A percentile compares a stretch with the other conserved stretches of the same genome.
Conservation (phyloP, 306 rosid genomes). For the Quercus dentata region DNA sequence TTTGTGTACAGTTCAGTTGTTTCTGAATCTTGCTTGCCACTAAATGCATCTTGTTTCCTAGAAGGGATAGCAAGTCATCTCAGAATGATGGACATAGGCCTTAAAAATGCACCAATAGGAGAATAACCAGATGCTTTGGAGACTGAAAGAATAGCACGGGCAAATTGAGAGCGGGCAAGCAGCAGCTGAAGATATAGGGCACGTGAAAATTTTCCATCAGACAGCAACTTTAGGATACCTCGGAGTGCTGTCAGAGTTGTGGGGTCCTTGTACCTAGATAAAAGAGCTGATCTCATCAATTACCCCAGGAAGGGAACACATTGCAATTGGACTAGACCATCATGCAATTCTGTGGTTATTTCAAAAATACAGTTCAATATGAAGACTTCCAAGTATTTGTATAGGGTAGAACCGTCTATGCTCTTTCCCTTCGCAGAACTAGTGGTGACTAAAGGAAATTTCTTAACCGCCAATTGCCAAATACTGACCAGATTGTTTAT, state of each 20-base stretch:
- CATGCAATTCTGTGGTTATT: constrained; percentile 44
- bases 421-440: too few relatives aligned
- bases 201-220: constrained; percentile 50
- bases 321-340: constrained; percentile 42
- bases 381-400: constrained; percentile 57
- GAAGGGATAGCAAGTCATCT: constrained; percentile 55
- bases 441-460: too few relatives aligned
- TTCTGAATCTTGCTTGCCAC: constrained; percentile 22
- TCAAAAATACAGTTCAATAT: constrained; percentile 56
- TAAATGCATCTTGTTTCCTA: constrained; percentile 30
- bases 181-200: constrained; percentile 64
- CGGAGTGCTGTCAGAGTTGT: constrained; percentile 56
- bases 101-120: constrained; percentile 51
- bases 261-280: constrained; percentile 67
- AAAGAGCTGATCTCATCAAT: constrained; percentile 63
- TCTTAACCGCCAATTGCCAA: too few relatives aligned
- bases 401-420: constrained; percentile 24
- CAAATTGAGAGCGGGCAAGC: constrained; percentile 87
- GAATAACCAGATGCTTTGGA: constrained; percentile 30
- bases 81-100: constrained; percentile 71
- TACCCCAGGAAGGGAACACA: constrained; percentile 66
- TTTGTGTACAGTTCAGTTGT: constrained; percentile 28
- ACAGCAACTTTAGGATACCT: constrained; percentile 43
- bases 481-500: too few relatives aligned
- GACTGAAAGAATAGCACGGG: constrained; percentile 49